Base-by-base conservation (phyloP, 108 stramenopile species). In the Nitzschia inconspicua region DNA sequence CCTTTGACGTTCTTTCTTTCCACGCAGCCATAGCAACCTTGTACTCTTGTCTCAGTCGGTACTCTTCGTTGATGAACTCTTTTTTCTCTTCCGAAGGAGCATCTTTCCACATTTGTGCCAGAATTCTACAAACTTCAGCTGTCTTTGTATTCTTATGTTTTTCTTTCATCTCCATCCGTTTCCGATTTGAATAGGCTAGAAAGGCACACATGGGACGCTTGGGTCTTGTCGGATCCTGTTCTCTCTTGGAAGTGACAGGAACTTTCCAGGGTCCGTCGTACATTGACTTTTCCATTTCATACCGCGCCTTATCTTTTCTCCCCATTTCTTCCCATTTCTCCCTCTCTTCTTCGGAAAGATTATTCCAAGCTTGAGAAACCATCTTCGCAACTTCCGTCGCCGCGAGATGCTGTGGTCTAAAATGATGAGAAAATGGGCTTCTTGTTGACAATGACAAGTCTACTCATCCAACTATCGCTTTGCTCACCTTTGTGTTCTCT, bases 121-220 rank as follows among this genome's bases (percentile, higher is more conserved):
- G 55, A 25, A 70, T 54, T 41, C 58, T 57, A 11, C 69, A 70
- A 16, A 68, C 34, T 31, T 76, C 69, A 4, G 69, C 50, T 59
- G 65, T 76, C 16, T 58, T 70, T 4, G 53, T 43, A 10, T 58
- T 50, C 13, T 68, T 68, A 30, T 76, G 27, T 35, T 57, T 23
- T 6, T 47, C 32, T 29, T 73, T 73, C 11, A 76, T 44, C 6
- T 57, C 27, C 9, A 49, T 10, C 9, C 79, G 71, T 11, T 58
- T 67, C 18, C 43, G 61, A 43, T 73, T 76, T 10, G 72, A 76
- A 39, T 60, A 80, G 10, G 75, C 57, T 23, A 79, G 32, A 49
- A 76, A 83, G 16, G 82, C 71, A n/a, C 61, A 60, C 82, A 83
- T 73, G 7, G 77, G 75, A 9, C 82, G 77, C 36, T 83, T 83